Conservation (phyloP, 495 filamentous ascomycete genomes). For the Daldinia vernicosa region DNA sequence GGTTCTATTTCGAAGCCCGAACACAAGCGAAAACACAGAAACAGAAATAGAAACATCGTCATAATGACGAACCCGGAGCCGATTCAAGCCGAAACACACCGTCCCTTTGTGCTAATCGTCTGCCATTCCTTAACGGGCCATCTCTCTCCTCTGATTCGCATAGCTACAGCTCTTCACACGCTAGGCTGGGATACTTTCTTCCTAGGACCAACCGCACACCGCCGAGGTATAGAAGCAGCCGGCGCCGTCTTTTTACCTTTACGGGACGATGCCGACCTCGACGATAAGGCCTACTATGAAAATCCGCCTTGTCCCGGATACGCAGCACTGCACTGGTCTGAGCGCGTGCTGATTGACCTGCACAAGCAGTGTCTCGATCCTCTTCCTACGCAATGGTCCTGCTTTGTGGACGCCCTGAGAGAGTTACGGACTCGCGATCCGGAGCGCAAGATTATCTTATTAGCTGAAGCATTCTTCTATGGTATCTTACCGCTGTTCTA, state of each 20-base stretch:
- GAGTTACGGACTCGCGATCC: slow-evolving; percentile 34
- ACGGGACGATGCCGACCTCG: slow-evolving; percentile 40
- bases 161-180: slow-evolving; percentile 40
- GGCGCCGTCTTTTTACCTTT: slow-evolving; percentile 48
- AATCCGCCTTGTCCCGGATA: slow-evolving; percentile 16
- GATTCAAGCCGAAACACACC: not conserved
- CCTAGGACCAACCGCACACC: slow-evolving; percentile 45
- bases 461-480: slow-evolving; percentile 46
- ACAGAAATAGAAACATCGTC: no score
- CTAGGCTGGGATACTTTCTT: slow-evolving; percentile 46
- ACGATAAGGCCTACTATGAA: slow-evolving; percentile 39
- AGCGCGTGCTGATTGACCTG: slow-evolving; percentile 42
- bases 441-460: slow-evolving; percentile 39
- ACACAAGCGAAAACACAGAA: not conserved
- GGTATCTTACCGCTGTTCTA: slow-evolving; percentile 41
- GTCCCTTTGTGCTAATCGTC: slow-evolving; percentile 47
- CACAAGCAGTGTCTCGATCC: slow-evolving; percentile 34
- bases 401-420: slow-evolving; percentile 37
- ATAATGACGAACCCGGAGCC: slow-evolving; percentile 1
- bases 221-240: slow-evolving; percentile 38
- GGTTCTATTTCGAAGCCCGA: not conserved
- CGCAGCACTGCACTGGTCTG: slow-evolving; percentile 21
- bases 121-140: slow-evolving; percentile 47
- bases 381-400: slow-evolving; percentile 41
- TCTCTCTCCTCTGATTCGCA: slow-evolving; percentile 44